Base-by-base conservation (phyloP, 306 rosid species). In the Comarum palustre region DNA sequence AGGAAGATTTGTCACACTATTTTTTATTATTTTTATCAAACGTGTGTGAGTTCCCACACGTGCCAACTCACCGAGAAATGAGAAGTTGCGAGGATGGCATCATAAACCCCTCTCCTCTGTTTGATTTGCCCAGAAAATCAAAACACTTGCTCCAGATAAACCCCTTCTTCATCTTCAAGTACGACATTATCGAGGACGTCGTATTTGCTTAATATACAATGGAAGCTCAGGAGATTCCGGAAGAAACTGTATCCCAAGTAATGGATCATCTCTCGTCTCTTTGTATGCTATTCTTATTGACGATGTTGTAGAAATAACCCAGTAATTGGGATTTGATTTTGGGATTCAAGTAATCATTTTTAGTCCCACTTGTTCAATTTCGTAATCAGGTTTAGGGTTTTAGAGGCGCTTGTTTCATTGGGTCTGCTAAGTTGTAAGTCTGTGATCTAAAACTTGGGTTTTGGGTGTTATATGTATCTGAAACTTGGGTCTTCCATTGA, bases 201-300 rank as follows among this genome's bases (percentile, higher is more conserved):
- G 31, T 29, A 29, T 29, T 29, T 29, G 31, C 31, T 2, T 29
- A 29, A 29, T 2, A 29, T 29, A 29, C 25, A 24, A 71, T 72
- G 75, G 75, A 27, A 57, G 43, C 67, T 72, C 67, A 7, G 65
- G 74, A 71, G 65, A 39, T 54, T 38, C 41, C 75, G 5, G 67
- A 72, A 57, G 67, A 72, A 39, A 3, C 20, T 32, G 67, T 72
- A 47, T 39, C 67, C 11, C 42, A 58, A 4, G 75, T 72, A 72
- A 41, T 25, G 64, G 50, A 54, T 52, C 31, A 71, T 71, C 51
- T 71, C 22, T 71, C 34, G 48, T 34, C 27, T 19, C 65, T 71
- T 15, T 54, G 45, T 10, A 0, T 55, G 4, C n/a, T 58, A 5
- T 25, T 72, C 24, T 54, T 16, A 38, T 38, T 13, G 64, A 52